These are phyloP conservation scores for Didymella segeticola DNA, from an alignment of 2,329 filamentous ascomycete genomes.

Conservation along the genomic window DNA sequence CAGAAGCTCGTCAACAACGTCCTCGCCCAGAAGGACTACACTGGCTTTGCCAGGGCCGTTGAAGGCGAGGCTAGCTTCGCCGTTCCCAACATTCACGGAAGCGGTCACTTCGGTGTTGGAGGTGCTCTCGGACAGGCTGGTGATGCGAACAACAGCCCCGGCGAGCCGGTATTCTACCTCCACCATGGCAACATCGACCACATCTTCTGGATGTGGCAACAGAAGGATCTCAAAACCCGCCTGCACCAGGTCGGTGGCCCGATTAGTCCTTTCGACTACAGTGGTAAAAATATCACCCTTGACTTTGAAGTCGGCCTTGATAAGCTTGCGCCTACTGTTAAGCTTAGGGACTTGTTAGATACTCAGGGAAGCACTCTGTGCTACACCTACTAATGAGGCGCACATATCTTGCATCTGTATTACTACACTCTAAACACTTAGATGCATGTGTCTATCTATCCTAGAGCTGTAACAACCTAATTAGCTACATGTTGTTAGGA, in stretches of 20 bases:
- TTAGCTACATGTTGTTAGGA: no score
- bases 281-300: conserved; percentile 40
- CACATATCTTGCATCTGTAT: conserved; percentile 1
- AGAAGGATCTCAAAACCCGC: conserved; percentile 37
- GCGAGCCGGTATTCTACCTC: conserved; percentile 48
- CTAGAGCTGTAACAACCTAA: no score
- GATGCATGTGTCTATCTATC: background rate
- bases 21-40: conserved; percentile 33
- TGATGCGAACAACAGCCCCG: conserved; percentile 46
- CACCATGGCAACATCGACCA: conserved; percentile 50
- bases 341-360: conserved; percentile 40
- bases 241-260: conserved; percentile 47
- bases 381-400: conserved; percentile 29
- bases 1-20: conserved; percentile 30
- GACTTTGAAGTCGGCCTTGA: conserved; percentile 43
- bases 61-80: conserved; percentile 31
- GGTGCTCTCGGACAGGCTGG: conserved; percentile 43
- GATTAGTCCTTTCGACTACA: conserved; percentile 34
- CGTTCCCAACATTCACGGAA: conserved; percentile 43
- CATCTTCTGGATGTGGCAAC: conserved; percentile 42
- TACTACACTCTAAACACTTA: background rate
- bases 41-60: conserved; percentile 35
- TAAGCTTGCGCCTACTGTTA: conserved; percentile 33
- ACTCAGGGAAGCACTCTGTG: conserved; percentile 28
- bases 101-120: conserved; percentile 48